Percentiles rank a stretch among this genome's conserved stretches.
Conservation (phyloP, 2,329 filamentous ascomycete genomes). For the Fusarium beomiforme region DNA sequence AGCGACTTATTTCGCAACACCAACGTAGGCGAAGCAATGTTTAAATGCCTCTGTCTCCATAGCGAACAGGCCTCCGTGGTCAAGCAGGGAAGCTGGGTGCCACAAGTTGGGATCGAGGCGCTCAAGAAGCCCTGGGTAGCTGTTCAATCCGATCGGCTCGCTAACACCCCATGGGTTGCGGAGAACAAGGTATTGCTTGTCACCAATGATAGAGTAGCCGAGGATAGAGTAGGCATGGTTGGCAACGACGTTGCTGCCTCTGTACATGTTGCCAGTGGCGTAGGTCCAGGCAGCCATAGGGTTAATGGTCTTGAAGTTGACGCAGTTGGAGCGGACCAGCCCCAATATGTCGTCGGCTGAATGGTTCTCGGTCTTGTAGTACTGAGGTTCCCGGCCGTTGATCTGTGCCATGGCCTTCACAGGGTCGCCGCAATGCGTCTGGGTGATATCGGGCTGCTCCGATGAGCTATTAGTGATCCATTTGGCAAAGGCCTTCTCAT, state of each 20-base stretch:
- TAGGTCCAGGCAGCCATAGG: conserved; percentile 55
- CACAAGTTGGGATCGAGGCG: conserved; percentile 51
- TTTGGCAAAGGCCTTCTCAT: conserved; percentile 60
- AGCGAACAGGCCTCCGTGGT: conserved; percentile 51
- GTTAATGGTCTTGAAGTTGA: conserved; percentile 56
- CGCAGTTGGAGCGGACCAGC: conserved; percentile 51
- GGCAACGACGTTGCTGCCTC: conserved; percentile 55
- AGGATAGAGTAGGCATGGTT: conserved; percentile 58
- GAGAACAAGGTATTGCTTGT: conserved; percentile 54
- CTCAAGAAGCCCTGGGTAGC: conserved; percentile 52
- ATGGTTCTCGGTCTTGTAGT: conserved; percentile 49
- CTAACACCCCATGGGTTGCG: conserved; percentile 58
- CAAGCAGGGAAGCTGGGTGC: conserved; percentile 50
- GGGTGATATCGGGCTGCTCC: conserved; percentile 54
- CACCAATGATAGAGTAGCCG: conserved; percentile 49
- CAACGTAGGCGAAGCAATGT: conserved; percentile 48
- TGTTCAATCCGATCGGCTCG: conserved; percentile 53
- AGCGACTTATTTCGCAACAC: conserved; percentile 45
- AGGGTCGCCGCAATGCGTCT: conserved; percentile 53
- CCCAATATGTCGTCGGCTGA: conserved; percentile 48
- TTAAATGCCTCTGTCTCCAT: conserved; percentile 50
- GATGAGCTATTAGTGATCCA: conserved; percentile 50
- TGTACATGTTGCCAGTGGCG: conserved; percentile 50
- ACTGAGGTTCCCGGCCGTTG: conserved; percentile 51
- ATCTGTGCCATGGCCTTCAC: conserved; percentile 58